Evolutionary conservation across 139 green algal genomes (phyloP).

Genomic region (Edaphochlamys debaryana): DNA sequence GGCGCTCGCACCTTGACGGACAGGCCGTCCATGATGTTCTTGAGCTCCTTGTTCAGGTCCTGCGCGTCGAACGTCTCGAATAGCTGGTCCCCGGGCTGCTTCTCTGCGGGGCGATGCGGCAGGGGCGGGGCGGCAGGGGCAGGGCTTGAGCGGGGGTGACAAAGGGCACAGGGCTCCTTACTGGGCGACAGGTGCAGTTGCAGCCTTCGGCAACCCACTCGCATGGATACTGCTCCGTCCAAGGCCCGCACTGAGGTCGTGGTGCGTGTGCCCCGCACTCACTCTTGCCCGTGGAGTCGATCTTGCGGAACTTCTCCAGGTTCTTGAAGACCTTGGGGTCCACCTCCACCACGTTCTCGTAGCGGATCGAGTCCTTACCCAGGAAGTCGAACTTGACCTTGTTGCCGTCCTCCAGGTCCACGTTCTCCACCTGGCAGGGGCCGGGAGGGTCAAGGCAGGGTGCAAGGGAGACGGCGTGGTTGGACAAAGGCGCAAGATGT

Average conservation of each 20-base stretch:
- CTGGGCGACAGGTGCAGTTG: too few species aligned
- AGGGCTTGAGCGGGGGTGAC: too few species aligned
- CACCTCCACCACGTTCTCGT: conserved; percentile 93
- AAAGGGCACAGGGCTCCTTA: too few species aligned
- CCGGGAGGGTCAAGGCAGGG: background rate
- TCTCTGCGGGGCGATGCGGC: conserved; percentile 76
- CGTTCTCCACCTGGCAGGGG: conserved; percentile 81
- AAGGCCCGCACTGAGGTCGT: too few species aligned
- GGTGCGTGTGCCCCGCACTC: conserved; percentile 33
- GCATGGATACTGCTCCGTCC: too few species aligned
- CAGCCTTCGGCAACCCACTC: too few species aligned
- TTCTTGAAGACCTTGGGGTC: conserved; percentile 79
- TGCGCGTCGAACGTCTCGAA: conserved; percentile 94
- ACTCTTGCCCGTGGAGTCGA: conserved; percentile 66
- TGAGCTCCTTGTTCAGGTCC: conserved; percentile 95
- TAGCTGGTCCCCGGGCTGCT: conserved; percentile 85
- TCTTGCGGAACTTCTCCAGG: conserved; percentile 78
- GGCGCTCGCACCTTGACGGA: conserved; percentile 88
- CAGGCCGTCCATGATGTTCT: conserved; percentile 95
- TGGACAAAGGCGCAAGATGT: too few species aligned
- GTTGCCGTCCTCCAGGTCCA: conserved; percentile 74
- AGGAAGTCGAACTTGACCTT: conserved; percentile 98
- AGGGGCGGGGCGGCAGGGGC: too few species aligned
- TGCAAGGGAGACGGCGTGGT: too few species aligned
- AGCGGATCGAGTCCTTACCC: conserved; percentile 98